Evolutionary conservation across 805 yeast species (phyloP), one percentile per base, ranked within the genome.

Genomic region (Grigorovia humatica): DNA sequence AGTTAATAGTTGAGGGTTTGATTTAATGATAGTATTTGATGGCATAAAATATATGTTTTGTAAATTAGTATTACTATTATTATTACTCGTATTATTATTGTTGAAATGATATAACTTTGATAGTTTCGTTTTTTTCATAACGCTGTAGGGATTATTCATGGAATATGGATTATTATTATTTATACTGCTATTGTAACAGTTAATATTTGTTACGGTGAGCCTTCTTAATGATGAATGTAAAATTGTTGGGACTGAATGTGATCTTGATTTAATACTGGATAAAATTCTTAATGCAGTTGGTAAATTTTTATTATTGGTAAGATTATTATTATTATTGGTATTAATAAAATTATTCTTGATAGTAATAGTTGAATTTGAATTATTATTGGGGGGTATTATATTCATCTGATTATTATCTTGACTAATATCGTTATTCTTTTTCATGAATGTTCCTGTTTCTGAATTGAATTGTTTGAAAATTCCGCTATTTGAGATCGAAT

Each of bases 181-280:
- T 46, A 40, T 56, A 45, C 43, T 51, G 20, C 30, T 46, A 46
- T 48, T 54, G 44, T 44, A 30, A 29, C 40, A 15, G 15, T 43
- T 32, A 13, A 38, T 40, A 18, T 48, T 35, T 17, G 48, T 51
- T n/a, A 62, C 47, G 4, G 65, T 50, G 40, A 61, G 47, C 49
- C 61, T 60, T 47, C 62, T 59, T 17, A 65, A 51, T 3, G 70
- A 65, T 6, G 70, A 66, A 58, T 65, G 70, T 50, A 64, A 51
- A 20, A 65, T 65, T 9, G 66, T 62, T 17, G 70, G 70, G 9
- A 66, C 65, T 11, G 70, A 66, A 49, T 63, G 63, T n/a, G 70
- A 66, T 49, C 70, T 59, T 40, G 57, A 54, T 54, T 59, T 62
- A 11, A 55, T 55, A 48, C 52, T 61, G 18, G 55, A 54, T 30